Base-by-base conservation (phyloP, 2,329 filamentous ascomycete species). In the Periconia sp. region DNA sequence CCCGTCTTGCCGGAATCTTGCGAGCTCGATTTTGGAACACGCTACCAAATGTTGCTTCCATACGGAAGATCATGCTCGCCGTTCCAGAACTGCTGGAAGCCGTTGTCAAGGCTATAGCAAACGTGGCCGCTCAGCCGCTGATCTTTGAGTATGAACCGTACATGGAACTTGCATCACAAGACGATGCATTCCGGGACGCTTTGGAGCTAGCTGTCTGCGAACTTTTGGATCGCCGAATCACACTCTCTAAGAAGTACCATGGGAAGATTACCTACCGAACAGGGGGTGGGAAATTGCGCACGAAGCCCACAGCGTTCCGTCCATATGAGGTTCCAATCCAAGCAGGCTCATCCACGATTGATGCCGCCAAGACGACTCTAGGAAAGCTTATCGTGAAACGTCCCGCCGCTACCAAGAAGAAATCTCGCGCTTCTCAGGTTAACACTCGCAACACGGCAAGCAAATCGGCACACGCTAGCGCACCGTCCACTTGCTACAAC, bases 81-180 rank as follows among this genome's bases (percentile, higher is more conserved):
- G 46, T 52, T 9, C 54, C 56, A 4, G 26, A 26, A 3, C 22
- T 59, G 3, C 31, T 26, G 30, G 39, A 46, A 5, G 13, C 28
- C 4, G 38, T 34, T 1, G 19, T 47, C n/a, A 8, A 35, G 4
- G 13, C 32, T 1, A 33, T 61, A 13, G 40, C 42, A 3, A 16
- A 31, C 10, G 23, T 54, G 19, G 31, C 54, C 15, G 17, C 46
- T 5, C 40, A 42, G 8, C 57, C 57, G 1, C 40, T 47, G 36
- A 29, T 38, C 1, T 46, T 50, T 16, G 36, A 54, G 40, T 58
- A 48, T 22, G 17, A 35, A 4, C 29, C 54, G 3, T 58, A 55
- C 21, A 45, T 40, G 23, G 18, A 44, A 5, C 25, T 36, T 23
- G 40, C 37, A 3, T 5, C 41, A 9, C 13, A 41, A 3, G 28